These are phyloP conservation scores for Pichia sp. DNA, from an alignment of 1,139 yeast species.

Conservation along the genomic window DNA sequence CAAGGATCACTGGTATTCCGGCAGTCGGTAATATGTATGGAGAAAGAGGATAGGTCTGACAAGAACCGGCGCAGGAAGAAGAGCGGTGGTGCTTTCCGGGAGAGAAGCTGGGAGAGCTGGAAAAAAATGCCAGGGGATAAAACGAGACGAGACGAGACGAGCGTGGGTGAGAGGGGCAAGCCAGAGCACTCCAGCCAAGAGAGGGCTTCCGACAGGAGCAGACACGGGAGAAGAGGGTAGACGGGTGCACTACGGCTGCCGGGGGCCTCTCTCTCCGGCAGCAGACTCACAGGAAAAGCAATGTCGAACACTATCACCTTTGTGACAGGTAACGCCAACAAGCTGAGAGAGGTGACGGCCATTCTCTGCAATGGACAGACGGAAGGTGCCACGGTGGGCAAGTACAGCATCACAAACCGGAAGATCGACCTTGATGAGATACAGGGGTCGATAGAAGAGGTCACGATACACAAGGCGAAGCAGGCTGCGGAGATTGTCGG, in stretches of 20 bases:
- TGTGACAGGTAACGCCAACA: conserved; percentile 82
- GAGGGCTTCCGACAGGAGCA: background rate
- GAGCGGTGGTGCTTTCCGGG: background rate
- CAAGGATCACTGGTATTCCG: conserved; percentile 34
- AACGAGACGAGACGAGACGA: background rate
- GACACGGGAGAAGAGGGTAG: background rate
- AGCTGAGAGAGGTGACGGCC: conserved; percentile 75
- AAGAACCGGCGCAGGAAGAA: background rate
- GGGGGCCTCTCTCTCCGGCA: background rate
- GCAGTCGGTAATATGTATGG: conserved; percentile 30
- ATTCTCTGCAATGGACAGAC: conserved; percentile 45
- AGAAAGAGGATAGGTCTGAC: conserved; percentile 10
- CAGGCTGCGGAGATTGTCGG: conserved; percentile 58
- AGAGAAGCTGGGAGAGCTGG: background rate
- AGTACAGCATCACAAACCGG: conserved; percentile 51
- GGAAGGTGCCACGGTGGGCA: conserved; percentile 42
- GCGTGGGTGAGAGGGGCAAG: background rate
- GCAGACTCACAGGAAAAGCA: background rate
- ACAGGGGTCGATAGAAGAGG: conserved; percentile 83
- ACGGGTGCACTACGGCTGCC: no score
- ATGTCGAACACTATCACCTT: conserved; percentile 38
- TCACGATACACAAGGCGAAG: conserved; percentile 74
- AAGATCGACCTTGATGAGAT: conserved; percentile 80
- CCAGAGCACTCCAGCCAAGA: background rate
- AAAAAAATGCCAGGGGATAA: background rate